Evolutionary conservation across 2,329 filamentous ascomycete genomes (phyloP), one percentile per base, ranked within the genome.

Genomic region (Aspergillus floridensis): DNA sequence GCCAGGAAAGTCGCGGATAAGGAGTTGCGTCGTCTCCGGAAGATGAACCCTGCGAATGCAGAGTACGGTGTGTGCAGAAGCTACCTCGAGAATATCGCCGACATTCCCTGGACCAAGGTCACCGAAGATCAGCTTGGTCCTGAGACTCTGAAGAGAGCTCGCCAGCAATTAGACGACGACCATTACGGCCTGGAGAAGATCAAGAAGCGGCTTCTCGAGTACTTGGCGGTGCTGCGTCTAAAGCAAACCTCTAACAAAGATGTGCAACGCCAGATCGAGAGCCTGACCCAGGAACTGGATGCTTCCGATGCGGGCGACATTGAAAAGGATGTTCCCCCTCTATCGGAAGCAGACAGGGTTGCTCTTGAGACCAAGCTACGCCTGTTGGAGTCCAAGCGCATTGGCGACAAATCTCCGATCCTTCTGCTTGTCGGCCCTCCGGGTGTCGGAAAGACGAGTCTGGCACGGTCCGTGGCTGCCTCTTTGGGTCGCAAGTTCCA

Each of bases 121-220:
- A 98, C 93, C 0, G 88, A 95, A 62, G 93, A 98, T 70, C 87
- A 92, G 32, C 84, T 99, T 3, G 92, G 93, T 7, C 84, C 86
- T 0, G 88, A 92, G 10, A 97, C 93, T 0, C 75, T 98, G 58
- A 82, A 84, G 59, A 85, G 84, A 66, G 95, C 95, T 6, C 87
- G 92, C 57, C 91, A 92, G 77, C 95, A 98, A 75, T 84, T 99
- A 5, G 92, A 99, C 69, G 88, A 96, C 64, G 95, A 99, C 71
- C 95, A 99, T 75, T 98, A 98, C 68, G 95, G 95, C 0, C 81
- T 99, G 14, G 92, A 98, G 62, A 96, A 93, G 76, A 93, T 99
- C 71, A 99, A 99, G 85, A 97, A 96, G 83, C 85, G 95, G 48
- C 77, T 99, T 22, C 83, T 99, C 5, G 96, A 98, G 74, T 99